Conservation (phyloP, 257 asterid genomes). For the Buddleja alternifolia region DNA sequence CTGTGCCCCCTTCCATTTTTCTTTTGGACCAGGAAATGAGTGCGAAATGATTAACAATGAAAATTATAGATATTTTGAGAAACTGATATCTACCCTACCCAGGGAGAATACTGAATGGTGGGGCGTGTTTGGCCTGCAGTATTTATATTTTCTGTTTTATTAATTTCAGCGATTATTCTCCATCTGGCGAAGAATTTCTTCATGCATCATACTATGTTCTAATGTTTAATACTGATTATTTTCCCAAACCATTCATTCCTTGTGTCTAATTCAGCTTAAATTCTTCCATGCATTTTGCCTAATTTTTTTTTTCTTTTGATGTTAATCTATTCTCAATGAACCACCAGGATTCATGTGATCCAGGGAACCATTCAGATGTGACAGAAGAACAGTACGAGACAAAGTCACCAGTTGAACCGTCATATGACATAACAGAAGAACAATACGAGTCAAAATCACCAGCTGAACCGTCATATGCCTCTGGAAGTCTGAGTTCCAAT, state of each 20-base stretch:
- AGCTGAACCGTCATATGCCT: constrained; percentile 35
- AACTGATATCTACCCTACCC: too few relatives aligned
- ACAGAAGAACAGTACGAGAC: constrained; percentile 73
- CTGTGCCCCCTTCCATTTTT: too few relatives aligned
- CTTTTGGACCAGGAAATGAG: too few relatives aligned
- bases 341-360: constrained; percentile 75
- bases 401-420: constrained; percentile 42
- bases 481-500: constrained; percentile 24
- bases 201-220: too few relatives aligned
- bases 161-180: constrained; percentile 10
- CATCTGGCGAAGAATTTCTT: not conserved
- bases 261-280: not conserved
- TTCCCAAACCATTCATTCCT: not conserved
- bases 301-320: not conserved
- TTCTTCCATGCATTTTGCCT: not conserved
- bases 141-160: not conserved
- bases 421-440: constrained; percentile 71
- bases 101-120: too few relatives aligned
- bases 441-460: constrained; percentile 52
- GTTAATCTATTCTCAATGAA: constrained; percentile 15
- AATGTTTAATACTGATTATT: not conserved
- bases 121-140: too few relatives aligned
- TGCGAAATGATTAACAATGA: too few relatives aligned
- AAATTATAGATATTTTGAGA: too few relatives aligned
- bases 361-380: constrained; percentile 76